These are phyloP conservation scores for Ophiocordyceps camponoti-rufipedis DNA, from an alignment of 2,329 filamentous ascomycete genomes.

Conservation along the genomic window DNA sequence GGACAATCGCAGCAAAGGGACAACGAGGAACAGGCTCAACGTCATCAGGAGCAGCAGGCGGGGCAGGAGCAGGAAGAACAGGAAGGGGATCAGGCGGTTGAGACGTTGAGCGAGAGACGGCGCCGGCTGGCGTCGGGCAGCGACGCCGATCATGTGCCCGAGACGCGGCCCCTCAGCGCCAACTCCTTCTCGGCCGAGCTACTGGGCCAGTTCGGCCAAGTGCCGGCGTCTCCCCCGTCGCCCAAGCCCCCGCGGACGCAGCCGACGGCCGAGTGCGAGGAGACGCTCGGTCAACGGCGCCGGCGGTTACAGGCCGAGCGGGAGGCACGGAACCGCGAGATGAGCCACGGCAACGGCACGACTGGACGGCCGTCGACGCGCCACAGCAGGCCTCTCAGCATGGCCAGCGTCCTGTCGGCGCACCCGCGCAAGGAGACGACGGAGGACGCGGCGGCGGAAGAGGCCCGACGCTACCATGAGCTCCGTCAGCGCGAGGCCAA, in stretches of 20 bases:
- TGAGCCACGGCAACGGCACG: constrained; percentile 18
- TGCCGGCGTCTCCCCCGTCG: background rate
- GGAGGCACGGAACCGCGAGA: constrained; percentile 42
- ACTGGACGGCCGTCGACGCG: constrained; percentile 5
- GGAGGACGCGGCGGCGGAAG: constrained; percentile 19
- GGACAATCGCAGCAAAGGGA: constrained; percentile 11
- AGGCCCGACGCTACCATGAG: constrained; percentile 22
- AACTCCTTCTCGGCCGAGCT: constrained; percentile 51
- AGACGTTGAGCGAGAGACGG: constrained; percentile 50
- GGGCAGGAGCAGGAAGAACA: constrained; percentile 14
- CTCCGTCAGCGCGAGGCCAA: constrained; percentile 26
- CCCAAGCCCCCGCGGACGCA: constrained; percentile 17
- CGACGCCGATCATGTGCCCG: constrained; percentile 25
- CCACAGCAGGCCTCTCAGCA: constrained; percentile 22
- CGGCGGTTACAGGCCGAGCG: constrained; percentile 52
- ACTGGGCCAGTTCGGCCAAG: constrained; percentile 41
- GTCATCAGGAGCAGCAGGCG: background rate
- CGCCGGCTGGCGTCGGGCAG: constrained; percentile 37
- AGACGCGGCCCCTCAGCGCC: constrained; percentile 36
- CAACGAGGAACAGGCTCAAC: too few relatives aligned
- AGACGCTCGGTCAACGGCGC: constrained; percentile 63
- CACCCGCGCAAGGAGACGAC: constrained; percentile 19
- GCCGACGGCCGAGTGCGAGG: constrained; percentile 31
- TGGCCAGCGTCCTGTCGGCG: constrained; percentile 39
- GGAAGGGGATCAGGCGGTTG: constrained; percentile 33